Percentiles rank a stretch among this genome's conserved stretches.
Conservation (phyloP, 306 rosid genomes). For the Luffa aegyptiaca region DNA sequence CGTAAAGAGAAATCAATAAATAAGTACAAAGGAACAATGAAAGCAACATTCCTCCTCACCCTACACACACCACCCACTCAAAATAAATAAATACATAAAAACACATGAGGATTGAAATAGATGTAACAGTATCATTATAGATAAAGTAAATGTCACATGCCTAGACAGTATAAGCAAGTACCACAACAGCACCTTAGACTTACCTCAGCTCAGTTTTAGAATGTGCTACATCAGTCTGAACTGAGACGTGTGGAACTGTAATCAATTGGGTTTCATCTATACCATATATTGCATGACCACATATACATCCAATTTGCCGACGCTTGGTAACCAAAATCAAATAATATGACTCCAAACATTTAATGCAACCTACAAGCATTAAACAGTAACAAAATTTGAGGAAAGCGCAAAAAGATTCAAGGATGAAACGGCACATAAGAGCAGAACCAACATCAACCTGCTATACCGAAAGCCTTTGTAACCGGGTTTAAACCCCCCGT, state of each 20-base stretch:
- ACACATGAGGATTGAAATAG: neutral
- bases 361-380: constrained; percentile 60
- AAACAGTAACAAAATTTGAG: neutral
- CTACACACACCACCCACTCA: no score
- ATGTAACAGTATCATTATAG: neutral
- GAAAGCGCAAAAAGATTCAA: neutral
- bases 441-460: constrained; percentile 38
- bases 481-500: constrained; percentile 73
- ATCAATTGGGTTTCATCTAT: constrained; percentile 76
- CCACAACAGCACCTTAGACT: neutral
- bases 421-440: neutral
- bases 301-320: constrained; percentile 73
- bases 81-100: no score
- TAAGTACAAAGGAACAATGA: no score
- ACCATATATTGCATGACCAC: constrained; percentile 84
- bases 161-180: neutral
- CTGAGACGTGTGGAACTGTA: constrained; percentile 68
- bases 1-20: no score
- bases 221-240: constrained; percentile 79
- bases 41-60: no score
- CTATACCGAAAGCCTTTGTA: constrained; percentile 71
- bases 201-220: constrained; percentile 85
- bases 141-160: neutral
- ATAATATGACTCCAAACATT: constrained; percentile 83
- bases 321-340: constrained; percentile 85